Conservation (phyloP, 2,329 filamentous ascomycete species). For the Dactylellina drechsleri region DNA sequence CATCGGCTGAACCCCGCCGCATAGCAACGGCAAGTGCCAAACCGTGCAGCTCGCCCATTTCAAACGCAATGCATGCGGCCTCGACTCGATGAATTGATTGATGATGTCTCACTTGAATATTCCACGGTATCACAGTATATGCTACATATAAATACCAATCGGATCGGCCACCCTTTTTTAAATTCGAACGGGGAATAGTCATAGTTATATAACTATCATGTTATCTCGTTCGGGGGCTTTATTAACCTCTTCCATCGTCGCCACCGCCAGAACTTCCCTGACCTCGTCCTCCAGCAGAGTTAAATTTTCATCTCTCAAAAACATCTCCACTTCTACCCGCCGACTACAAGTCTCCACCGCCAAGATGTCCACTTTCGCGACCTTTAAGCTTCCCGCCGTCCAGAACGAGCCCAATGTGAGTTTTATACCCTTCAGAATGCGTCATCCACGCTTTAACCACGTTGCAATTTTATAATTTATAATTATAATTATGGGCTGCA, state of each 20-base stretch:
- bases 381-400: conserved; percentile 87
- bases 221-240: conserved; percentile 39
- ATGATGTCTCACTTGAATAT: not conserved
- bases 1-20: conserved; percentile 48
- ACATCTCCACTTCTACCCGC: conserved; percentile 24
- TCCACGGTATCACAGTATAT: not conserved
- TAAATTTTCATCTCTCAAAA: conserved; percentile 39
- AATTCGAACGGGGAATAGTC: too few relatives aligned
- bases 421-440: conserved; percentile 54
- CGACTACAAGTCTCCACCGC: conserved; percentile 20
- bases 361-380: conserved; percentile 72
- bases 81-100: not conserved
- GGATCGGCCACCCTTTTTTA: too few relatives aligned
- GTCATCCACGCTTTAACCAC: too few relatives aligned
- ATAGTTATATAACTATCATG: conserved; percentile 11
- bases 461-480: too few relatives aligned
- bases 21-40: conserved; percentile 50
- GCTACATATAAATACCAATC: too few relatives aligned
- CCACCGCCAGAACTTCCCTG: conserved; percentile 2
- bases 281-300: conserved; percentile 14
- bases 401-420: conserved; percentile 95
- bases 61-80: too few relatives aligned
- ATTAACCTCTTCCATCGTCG: conserved; percentile 26
- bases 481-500: not conserved
- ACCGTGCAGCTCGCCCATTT: conserved; percentile 10